These are phyloP conservation scores for Fusarium praegraminearum DNA, from an alignment of 2,329 filamentous ascomycete genomes.

Conservation along the genomic window DNA sequence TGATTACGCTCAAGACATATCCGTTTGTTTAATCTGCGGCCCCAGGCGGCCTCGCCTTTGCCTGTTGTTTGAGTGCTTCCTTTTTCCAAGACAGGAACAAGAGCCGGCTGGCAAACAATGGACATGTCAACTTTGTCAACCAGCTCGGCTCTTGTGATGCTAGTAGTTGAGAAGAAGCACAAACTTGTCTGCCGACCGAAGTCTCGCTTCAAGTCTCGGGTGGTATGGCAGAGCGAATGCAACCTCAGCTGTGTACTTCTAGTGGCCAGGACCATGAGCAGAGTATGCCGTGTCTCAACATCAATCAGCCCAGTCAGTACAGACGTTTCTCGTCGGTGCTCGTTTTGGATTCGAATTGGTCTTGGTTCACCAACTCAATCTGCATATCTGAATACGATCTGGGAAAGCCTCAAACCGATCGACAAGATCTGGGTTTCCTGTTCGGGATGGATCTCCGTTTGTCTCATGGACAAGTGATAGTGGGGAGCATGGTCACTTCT, in stretches of 20 bases:
- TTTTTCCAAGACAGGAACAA: conserved; percentile 22
- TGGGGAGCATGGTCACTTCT: conserved; percentile 30
- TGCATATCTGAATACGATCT: conserved; percentile 29
- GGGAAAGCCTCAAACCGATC: conserved; percentile 33
- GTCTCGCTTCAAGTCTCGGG: conserved; percentile 30
- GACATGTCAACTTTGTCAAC: not conserved
- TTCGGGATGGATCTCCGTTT: conserved; percentile 25
- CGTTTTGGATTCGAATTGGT: conserved; percentile 21
- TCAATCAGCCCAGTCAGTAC: not conserved
- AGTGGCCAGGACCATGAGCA: not conserved
- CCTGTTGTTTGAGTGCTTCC: conserved; percentile 6
- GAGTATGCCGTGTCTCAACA: conserved; percentile 15
- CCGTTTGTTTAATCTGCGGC: conserved; percentile 28
- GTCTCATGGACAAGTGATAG: conserved; percentile 7
- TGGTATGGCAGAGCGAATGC: conserved; percentile 18
- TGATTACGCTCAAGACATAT: conserved; percentile 12
- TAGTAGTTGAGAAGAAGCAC: conserved; percentile 8
- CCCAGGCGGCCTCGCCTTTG: conserved; percentile 14
- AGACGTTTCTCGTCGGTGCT: conserved; percentile 17
- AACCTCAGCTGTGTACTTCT: conserved; percentile 10
- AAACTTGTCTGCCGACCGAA: conserved; percentile 16
- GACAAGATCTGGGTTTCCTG: conserved; percentile 31
- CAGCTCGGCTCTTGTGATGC: conserved; percentile 16
- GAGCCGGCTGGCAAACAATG: conserved; percentile 33
- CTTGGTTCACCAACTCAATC: conserved; percentile 17